phyloP scores from a whole-genome alignment of 2,329 filamentous ascomycete genomes.

The Apiospora saccharicola region DNA sequence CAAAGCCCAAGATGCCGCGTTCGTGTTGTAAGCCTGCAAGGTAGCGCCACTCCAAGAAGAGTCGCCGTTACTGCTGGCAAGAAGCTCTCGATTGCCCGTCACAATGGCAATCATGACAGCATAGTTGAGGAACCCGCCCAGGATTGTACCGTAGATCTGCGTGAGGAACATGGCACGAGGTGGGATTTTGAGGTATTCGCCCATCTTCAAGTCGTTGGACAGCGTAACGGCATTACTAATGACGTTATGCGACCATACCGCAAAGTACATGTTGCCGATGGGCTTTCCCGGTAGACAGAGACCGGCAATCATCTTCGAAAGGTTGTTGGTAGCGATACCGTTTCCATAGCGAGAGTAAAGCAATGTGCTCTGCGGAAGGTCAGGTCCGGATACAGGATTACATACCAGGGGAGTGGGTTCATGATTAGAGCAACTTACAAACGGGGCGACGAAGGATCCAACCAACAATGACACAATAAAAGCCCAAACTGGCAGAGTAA shows the following conservation, averaged over 20 bases:
- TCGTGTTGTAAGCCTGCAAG: conserved; percentile 58
- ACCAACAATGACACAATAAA: conserved; percentile 54
- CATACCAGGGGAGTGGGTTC: not conserved
- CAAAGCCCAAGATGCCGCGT: conserved; percentile 57
- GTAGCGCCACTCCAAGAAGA: conserved; percentile 60
- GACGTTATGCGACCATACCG: conserved; percentile 65
- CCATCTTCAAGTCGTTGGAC: conserved; percentile 63
- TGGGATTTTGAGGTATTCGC: conserved; percentile 66
- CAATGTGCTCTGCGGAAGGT: conserved; percentile 52
- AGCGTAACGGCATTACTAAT: conserved; percentile 58
- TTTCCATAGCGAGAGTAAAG: conserved; percentile 62
- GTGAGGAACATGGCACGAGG: conserved; percentile 63
- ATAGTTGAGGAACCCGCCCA: conserved; percentile 63
- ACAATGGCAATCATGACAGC: conserved; percentile 64
- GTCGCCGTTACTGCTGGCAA: conserved; percentile 54
- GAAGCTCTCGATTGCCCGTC: conserved; percentile 54
- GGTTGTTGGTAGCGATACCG: conserved; percentile 64
- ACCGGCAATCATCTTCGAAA: conserved; percentile 65
- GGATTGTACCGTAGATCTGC: conserved; percentile 62
- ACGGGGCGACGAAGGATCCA: conserved; percentile 57
- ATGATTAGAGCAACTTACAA: conserved; percentile 45
- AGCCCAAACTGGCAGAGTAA: conserved; percentile 55
- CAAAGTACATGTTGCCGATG: conserved; percentile 65
- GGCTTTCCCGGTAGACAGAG: conserved; percentile 58
- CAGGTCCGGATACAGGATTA: conserved; percentile 26